phyloP scores from a whole-genome alignment of 177 flowering plant species.

The Tripterygium wilfordii region DNA sequence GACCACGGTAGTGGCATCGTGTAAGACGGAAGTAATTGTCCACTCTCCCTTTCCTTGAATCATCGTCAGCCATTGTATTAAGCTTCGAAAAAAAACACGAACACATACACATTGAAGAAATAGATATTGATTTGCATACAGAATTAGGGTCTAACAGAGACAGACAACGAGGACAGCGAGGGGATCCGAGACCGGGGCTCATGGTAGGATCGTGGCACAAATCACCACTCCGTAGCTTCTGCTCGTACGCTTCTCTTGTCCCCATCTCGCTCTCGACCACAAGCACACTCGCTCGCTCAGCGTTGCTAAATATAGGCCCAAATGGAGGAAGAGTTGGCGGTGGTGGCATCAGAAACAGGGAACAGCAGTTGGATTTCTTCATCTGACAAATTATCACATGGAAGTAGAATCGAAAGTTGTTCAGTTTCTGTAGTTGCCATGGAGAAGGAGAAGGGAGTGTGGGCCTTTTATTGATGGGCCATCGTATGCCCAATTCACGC shows the following conservation, averaged over 20 bases:
- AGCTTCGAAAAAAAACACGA: too few species aligned
- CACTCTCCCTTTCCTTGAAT: slow-evolving; percentile 60
- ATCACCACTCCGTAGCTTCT: slow-evolving; percentile 73
- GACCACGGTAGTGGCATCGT: slow-evolving; percentile 79
- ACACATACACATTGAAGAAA: too few species aligned
- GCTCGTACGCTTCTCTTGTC: slow-evolving; percentile 86
- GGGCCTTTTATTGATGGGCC: too few species aligned
- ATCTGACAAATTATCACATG: too few species aligned
- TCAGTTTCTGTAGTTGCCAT: too few species aligned
- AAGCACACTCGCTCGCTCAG: not conserved
- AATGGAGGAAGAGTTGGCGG: not conserved
- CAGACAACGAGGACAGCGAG: slow-evolving; percentile 95
- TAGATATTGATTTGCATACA: slow-evolving; percentile 20
- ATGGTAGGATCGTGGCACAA: slow-evolving; percentile 82
- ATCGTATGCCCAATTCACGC: too few species aligned
- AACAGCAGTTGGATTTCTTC: too few species aligned
- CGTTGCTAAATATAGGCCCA: not conserved
- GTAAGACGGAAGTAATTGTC: slow-evolving; percentile 69
- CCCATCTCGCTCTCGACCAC: slow-evolving; percentile 64
- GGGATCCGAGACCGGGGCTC: slow-evolving; percentile 82
- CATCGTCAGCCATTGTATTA: not conserved
- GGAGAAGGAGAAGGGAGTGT: too few species aligned
- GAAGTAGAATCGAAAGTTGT: too few species aligned
- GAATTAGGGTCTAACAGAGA: slow-evolving; percentile 58
- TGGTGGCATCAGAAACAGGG: not conserved